These are phyloP conservation scores for Pelargonium exstipulatum DNA, from an alignment of 441 rosid genomes.

Conservation along the genomic window DNA sequence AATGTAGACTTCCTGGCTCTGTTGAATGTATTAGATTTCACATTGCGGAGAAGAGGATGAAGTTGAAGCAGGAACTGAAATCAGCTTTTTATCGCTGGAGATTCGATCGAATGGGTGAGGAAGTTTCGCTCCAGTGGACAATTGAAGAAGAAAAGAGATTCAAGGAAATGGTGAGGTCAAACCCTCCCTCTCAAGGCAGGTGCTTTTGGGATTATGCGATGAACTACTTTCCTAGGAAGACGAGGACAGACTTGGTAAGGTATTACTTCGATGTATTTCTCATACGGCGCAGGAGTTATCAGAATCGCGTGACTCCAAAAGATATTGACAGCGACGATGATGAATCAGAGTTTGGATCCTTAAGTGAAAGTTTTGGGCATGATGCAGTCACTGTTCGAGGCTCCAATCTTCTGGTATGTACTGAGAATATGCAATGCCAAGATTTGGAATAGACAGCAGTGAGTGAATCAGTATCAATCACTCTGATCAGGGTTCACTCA, in stretches of 20 bases:
- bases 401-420: conserved; percentile 40
- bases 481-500: neutral
- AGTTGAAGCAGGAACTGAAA: conserved; percentile 45
- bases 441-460: conserved; percentile 32
- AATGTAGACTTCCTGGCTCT: conserved; percentile 36
- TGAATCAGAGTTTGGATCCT: conserved; percentile 36
- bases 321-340: conserved; percentile 50
- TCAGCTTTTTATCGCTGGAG: conserved; percentile 43
- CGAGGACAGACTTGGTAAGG: conserved; percentile 40
- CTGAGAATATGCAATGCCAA: conserved; percentile 42
- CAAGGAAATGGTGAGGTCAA: conserved; percentile 27
- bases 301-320: conserved; percentile 50
- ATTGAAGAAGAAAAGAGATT: conserved; percentile 43
- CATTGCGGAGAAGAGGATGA: conserved; percentile 54
- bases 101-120: conserved; percentile 58
- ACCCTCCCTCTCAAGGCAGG: conserved; percentile 21
- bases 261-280: conserved; percentile 55
- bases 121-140: conserved; percentile 50
- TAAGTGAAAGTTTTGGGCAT: conserved; percentile 43
- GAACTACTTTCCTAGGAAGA: conserved; percentile 33
- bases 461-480: neutral
- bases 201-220: conserved; percentile 32
- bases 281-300: conserved; percentile 44
- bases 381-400: conserved; percentile 31
- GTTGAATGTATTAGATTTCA: conserved; percentile 49